Conservation (phyloP, 352 stramenopile species). For the Phytopythium kandeliae region DNA sequence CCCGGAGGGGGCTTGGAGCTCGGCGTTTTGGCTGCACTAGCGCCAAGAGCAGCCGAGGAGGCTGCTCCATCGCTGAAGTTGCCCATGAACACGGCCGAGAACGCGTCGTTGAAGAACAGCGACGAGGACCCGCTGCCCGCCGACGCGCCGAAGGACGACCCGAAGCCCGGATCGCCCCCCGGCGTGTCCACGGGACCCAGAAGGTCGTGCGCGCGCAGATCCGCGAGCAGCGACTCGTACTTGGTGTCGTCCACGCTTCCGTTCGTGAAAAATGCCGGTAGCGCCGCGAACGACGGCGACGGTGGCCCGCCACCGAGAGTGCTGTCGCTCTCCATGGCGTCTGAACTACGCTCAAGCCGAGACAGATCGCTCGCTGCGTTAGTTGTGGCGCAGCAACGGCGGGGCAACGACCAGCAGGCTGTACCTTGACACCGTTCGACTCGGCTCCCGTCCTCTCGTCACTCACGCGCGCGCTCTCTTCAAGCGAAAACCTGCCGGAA, state of each 20-base stretch:
- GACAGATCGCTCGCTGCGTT: no score
- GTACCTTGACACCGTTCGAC: neutral
- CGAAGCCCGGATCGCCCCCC: conserved; percentile 6
- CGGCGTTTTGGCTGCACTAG: neutral
- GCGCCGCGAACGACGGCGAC: conserved; percentile 21
- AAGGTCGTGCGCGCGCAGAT: conserved; percentile 80
- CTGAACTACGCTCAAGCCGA: neutral
- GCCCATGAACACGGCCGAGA: conserved; percentile 80
- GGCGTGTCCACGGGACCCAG: conserved; percentile 50
- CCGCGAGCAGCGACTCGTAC: conserved; percentile 81
- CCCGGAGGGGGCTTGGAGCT: conserved; percentile 31
- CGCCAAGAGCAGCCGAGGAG: conserved; percentile 4
- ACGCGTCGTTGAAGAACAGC: conserved; percentile 83
- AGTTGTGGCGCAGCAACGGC: no score
- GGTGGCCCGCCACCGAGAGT: conserved; percentile 23
- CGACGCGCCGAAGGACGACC: conserved; percentile 8
- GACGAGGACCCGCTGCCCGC: conserved; percentile 36
- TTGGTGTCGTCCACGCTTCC: conserved; percentile 81
- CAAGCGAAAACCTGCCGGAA: neutral
- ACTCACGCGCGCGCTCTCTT: neutral
- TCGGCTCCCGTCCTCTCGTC: neutral
- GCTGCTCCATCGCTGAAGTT: conserved; percentile 48
- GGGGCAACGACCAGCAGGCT: no score
- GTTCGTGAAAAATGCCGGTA: conserved; percentile 78
- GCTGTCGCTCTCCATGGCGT: conserved; percentile 33